Evolutionary conservation across 495 filamentous ascomycete species (phyloP), one percentile per base, ranked within the genome.

Genomic region (Cercophora scortea): DNA sequence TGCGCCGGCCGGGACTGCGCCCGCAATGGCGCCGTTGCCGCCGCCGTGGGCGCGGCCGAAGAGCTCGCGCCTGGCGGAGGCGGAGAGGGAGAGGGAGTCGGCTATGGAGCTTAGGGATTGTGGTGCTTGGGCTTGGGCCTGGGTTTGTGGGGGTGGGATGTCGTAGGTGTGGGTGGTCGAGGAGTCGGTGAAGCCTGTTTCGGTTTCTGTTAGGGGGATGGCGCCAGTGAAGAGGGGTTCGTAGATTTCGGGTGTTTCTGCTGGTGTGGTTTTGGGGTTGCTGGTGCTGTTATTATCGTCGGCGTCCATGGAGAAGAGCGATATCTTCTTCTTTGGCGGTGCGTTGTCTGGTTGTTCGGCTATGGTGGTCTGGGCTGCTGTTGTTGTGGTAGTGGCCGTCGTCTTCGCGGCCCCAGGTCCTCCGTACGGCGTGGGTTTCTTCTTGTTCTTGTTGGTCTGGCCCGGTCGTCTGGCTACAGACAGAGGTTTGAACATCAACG

Each of bases 401-500:
- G 50, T 17, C 16, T 50, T 46, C 12, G 47, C 35, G 42, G 34
- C 43, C 2, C 25, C 25, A n/a, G n/a, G n/a, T 25, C 25, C 25
- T 25, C 25, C 25, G 25, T 25, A 25, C 25, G 25, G 25, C 25
- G 25, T 7, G 8, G 40, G 5, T 11, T 39, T 40, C 49, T 61
- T 59, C 49, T 61, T 59, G 42, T 56, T 54, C 34, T 58, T 63
- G 38, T 52, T 59, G 16, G 57, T 54, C 33, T 18, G 39, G 3
- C 47, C 45, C 32, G 52, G 52, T 50, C 84, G 86, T 41, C 86
- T 73, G 16, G 79, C 78, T 8, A 95, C 89, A 3, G 89, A 94
- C 19, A 95, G 66, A 1, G 90, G 90, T 63, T 85, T 89, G 68
- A 96, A 95, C 81, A 89, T 90, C 61, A 87, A 81, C 17, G 88